Evolutionary conservation across 805 yeast species (phyloP), one percentile per base, ranked within the genome.

Genomic region (Priceomyces melissophilus): DNA sequence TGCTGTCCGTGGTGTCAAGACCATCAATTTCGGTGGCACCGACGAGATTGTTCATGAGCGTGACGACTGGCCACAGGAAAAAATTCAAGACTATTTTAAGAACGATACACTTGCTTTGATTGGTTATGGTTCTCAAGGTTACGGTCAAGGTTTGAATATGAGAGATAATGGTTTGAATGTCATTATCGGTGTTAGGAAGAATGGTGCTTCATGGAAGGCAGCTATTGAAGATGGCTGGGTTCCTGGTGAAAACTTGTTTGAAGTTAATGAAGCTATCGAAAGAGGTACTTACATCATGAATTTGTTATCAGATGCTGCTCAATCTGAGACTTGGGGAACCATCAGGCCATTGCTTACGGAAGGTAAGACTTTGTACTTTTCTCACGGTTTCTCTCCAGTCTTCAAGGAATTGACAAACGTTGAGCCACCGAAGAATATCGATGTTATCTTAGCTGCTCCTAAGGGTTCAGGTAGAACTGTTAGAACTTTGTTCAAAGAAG

Each of bases 391-490:
- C 87, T 90, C 97, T 42, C 98, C 98, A 65, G 97, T 93, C 48
- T 93, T 93, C 91, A 88, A 89, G 78, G 89, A 89, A 60, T 84
- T 91, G 74, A 93, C 99, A 68, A 78, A 90, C 63, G 99, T 93
- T 61, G 96, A 82, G 61, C 84, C 96, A 62, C 99, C 99, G 76
- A 73, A 75, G 55, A 86, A 91, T 75, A 80, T 93, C 55, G 99
- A 93, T 65, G 97, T 90, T 56, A 93, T 93, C 76, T 80, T 93
- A 66, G 99, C 91, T 65, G 99, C 99, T 72, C 99, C 99, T 77
- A 93, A 93, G 86, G 99, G 99, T 70, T 91, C 98, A 51, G 99
- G 99, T 77, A 89, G 99, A 81, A 93, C 99, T 59, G 99, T 93
- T 58, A 87, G 99, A 82, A 84, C 98, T 50, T 78, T 93, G 64